These are phyloP conservation scores for Hsuehochloa calcarea DNA, from an alignment of 176 grass and related monocot species.

Conservation along the genomic window DNA sequence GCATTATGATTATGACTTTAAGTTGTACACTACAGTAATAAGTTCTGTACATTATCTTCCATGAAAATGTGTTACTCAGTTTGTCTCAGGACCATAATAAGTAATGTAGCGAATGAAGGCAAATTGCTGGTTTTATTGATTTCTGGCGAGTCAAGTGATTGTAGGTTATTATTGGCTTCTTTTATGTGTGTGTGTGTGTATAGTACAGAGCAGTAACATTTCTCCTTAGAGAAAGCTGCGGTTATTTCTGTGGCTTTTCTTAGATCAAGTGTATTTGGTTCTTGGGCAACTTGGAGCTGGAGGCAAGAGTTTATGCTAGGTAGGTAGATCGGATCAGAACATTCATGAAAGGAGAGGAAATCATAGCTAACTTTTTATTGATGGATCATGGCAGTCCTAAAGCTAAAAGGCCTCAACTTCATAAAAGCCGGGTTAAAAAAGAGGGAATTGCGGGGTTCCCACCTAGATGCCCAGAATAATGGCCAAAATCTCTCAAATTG, in stretches of 20 bases:
- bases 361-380: slow-evolving; percentile 39
- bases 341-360: slow-evolving; percentile 26
- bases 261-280: slow-evolving; percentile 7
- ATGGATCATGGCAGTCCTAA: slow-evolving; percentile 59
- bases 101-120: neutral
- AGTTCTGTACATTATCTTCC: neutral
- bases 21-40: neutral
- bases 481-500: neutral
- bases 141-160: neutral
- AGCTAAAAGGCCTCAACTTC: slow-evolving; percentile 29
- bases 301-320: slow-evolving; percentile 32
- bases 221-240: neutral
- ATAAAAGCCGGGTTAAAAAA: slow-evolving; percentile 17
- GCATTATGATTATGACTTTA: slow-evolving; percentile 3
- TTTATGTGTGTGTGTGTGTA: too few relatives aligned
- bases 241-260: slow-evolving; percentile 7
- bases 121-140: neutral
- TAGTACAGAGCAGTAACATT: neutral
- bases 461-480: slow-evolving; percentile 16
- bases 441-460: neutral
- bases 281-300: neutral
- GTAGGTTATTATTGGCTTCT: neutral
- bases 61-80: neutral
- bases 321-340: slow-evolving; percentile 43
- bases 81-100: neutral